A percentile compares a stretch with the other conserved stretches of the same genome.
Evolutionary conservation across 352 stramenopile species (phyloP).

Genomic region (Hyaloperonospora brassicae): DNA sequence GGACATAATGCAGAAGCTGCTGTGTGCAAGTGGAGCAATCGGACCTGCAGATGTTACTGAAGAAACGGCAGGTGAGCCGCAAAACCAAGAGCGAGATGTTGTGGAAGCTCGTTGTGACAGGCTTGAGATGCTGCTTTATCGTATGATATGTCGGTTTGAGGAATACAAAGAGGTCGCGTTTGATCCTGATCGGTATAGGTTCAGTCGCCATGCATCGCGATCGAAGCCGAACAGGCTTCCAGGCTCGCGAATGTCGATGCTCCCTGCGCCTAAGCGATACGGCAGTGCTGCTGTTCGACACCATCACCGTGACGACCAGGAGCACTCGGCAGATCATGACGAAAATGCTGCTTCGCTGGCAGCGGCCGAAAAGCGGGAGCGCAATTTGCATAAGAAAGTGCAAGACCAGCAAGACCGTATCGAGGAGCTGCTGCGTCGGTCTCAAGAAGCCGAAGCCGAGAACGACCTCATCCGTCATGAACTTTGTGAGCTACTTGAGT

Average conservation of each 20-base stretch:
- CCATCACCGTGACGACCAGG: conserved; percentile 37
- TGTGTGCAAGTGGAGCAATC: conserved; percentile 49
- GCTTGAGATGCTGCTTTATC: conserved; percentile 77
- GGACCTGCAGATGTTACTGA: conserved; percentile 32
- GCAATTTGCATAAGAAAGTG: conserved; percentile 38
- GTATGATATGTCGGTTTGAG: conserved; percentile 82
- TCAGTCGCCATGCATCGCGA: conserved; percentile 13
- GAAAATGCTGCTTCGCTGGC: conserved; percentile 15
- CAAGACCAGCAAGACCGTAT: conserved; percentile 30
- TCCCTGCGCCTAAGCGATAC: conserved; percentile 41
- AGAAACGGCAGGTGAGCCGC: conserved; percentile 21
- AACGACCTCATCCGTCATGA: conserved; percentile 65
- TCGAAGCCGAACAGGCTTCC: conserved; percentile 29
- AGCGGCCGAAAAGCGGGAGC: conserved; percentile 27
- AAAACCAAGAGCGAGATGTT: conserved; percentile 27
- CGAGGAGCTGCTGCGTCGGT: conserved; percentile 21
- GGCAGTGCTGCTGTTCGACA: conserved; percentile 20
- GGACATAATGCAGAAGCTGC: conserved; percentile 72
- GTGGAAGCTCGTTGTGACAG: conserved; percentile 55
- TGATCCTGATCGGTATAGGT: conserved; percentile 31
- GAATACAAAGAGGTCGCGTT: conserved; percentile 72
- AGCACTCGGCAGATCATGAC: conserved; percentile 27
- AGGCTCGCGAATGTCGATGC: conserved; percentile 36
- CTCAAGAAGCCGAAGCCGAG: conserved; percentile 49
- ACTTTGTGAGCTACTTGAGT: conserved; percentile 63